Evolutionary conservation across 441 rosid genomes (phyloP), one percentile per base, ranked within the genome.

Genomic region (Adansonia rubrostipa): DNA sequence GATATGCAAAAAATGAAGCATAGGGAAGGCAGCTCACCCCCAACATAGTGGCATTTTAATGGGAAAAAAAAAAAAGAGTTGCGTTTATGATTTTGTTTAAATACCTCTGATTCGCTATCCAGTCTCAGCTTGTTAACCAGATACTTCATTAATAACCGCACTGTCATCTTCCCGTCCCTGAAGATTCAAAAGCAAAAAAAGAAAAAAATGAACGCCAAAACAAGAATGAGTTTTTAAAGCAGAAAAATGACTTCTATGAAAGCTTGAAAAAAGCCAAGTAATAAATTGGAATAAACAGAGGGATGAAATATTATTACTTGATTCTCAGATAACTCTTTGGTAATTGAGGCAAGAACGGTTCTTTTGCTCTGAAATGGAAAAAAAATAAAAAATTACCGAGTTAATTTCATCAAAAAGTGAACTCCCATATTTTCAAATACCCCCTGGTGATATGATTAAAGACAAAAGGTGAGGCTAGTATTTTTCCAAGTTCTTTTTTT

Each of bases 101-200:
- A 82, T 89, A 96, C 99, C 99, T 96, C 95, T 81, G 98, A 89
- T 91, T 94, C 98, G 92, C 89, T 90, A 78, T 92, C 98, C 87
- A 94, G 84, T 84, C 88, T 88, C 89, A 96, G 93, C 90, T 94
- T 96, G 88, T 89, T 93, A 84, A 87, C 98, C 90, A 96, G 86
- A 87, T 96, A 96, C 91, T 92, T 96, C 90, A 89, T 89, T 89
- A 96, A 77, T 80, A 96, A 82, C 75, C 92, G 88, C 84, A 96
- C 92, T 62, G 98, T 94, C 99, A 93, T 96, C 83, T 92, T 92
- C 82, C 96, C 97, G 77, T 96, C 99, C 91, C 99, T 94, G 82
- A 73, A 70, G 44, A 83, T 80, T 79, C 78, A 56, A 69, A 57
- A 44, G 1, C 8, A 7, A 44, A 9, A 10, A 48, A 48, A 45